Evolutionary conservation across 139 green algal genomes (phyloP).

Genomic region (Chlamydomonas sp.): DNA sequence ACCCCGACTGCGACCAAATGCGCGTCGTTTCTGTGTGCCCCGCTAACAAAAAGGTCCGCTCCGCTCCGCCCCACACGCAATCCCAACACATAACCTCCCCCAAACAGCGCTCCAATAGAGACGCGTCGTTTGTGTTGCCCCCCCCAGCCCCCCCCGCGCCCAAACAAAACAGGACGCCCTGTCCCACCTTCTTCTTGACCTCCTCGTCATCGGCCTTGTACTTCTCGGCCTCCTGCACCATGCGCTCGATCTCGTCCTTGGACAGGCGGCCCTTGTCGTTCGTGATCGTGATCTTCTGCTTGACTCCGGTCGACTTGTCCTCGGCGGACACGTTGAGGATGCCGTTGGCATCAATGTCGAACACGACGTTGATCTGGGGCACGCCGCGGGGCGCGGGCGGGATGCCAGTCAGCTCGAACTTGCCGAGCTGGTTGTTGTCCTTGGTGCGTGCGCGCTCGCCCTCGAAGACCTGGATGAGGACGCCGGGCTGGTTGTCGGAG

Average conservation of each 20-base stretch:
- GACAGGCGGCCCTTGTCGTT: slow-evolving; percentile 96
- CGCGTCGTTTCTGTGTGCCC: too few relatives aligned
- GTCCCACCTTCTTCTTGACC: slow-evolving; percentile 54
- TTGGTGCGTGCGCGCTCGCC: slow-evolving; percentile 68
- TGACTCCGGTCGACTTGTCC: slow-evolving; percentile 92
- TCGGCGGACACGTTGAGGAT: slow-evolving; percentile 98
- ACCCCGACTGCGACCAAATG: too few relatives aligned
- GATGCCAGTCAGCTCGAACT: slow-evolving; percentile 93
- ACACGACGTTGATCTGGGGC: slow-evolving; percentile 93
- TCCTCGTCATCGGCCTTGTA: slow-evolving; percentile 93
- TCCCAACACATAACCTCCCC: too few relatives aligned
- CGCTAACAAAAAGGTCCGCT: too few relatives aligned
- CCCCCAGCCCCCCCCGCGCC: too few relatives aligned
- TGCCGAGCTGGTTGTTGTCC: slow-evolving; percentile 91
- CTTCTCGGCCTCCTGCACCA: slow-evolving; percentile 89
- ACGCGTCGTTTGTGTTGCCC: too few relatives aligned
- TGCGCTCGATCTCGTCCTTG: slow-evolving; percentile 98
- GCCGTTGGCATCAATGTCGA: slow-evolving; percentile 99
- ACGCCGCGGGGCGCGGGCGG: slow-evolving; percentile 89
- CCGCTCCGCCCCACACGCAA: too few relatives aligned
- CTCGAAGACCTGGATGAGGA: slow-evolving; percentile 83
- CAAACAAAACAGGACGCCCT: too few relatives aligned
- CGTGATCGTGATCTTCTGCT: slow-evolving; percentile 96
- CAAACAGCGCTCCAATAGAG: too few relatives aligned
- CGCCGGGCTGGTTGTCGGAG: slow-evolving; percentile 96